Percentiles rank a stretch among this genome's conserved stretches.
Evolutionary conservation across 2,329 filamentous ascomycete species (phyloP).

Genomic region (Xylaria sp.): DNA sequence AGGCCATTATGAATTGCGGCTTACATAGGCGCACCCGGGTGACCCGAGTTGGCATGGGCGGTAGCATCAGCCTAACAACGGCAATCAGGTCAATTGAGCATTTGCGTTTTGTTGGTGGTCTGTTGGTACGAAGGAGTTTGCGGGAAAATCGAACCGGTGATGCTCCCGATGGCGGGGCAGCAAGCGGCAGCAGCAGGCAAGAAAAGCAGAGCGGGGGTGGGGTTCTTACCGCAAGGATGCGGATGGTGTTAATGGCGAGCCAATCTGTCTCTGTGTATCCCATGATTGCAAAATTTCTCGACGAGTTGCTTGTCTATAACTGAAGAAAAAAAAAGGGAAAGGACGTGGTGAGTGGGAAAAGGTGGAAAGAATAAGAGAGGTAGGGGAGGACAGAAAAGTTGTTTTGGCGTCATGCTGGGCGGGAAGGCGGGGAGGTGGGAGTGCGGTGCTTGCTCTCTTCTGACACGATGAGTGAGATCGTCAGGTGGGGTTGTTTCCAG

Average conservation of each 20-base stretch:
- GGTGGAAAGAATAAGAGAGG: slow-evolving; percentile 25
- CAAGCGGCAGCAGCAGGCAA: slow-evolving; percentile 29
- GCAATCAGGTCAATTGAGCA: slow-evolving; percentile 28
- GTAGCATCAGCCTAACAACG: slow-evolving; percentile 91
- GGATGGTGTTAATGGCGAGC: slow-evolving; percentile 98
- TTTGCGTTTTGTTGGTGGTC: background rate
- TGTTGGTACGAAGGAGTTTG: background rate
- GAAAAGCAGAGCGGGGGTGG: slow-evolving; percentile 30
- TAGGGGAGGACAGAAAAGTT: slow-evolving; percentile 15
- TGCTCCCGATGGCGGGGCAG: slow-evolving; percentile 43
- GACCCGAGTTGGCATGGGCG: slow-evolving; percentile 92
- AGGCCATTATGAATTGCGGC: slow-evolving; percentile 37
- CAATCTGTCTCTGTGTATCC: slow-evolving; percentile 85
- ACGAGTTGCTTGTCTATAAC: slow-evolving; percentile 22
- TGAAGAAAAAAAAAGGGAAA: slow-evolving; percentile 26
- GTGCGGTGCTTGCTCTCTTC: background rate
- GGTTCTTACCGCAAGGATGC: slow-evolving; percentile 83
- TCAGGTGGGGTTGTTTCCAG: slow-evolving; percentile 22
- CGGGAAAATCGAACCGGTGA: slow-evolving; percentile 21
- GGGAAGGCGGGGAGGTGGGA: slow-evolving; percentile 13
- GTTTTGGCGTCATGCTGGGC: slow-evolving; percentile 9
- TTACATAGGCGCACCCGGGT: slow-evolving; percentile 97
- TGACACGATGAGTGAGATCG: slow-evolving; percentile 29
- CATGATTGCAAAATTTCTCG: slow-evolving; percentile 64
- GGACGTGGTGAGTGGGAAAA: slow-evolving; percentile 21